phyloP scores from a whole-genome alignment of 23 red algal species.

The Gracilaria domingensis region DNA sequence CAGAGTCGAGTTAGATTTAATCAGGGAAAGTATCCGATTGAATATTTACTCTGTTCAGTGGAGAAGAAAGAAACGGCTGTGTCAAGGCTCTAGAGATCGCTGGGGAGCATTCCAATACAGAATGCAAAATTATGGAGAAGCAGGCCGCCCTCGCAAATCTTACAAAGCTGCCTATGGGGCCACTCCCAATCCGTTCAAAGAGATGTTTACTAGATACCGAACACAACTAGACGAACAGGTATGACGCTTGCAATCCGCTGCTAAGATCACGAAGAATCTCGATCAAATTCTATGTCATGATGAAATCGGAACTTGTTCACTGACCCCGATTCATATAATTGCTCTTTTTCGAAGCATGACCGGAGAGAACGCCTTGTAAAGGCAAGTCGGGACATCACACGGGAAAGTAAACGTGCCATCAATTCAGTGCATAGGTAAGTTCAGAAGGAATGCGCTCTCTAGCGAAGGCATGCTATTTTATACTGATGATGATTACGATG shows the following conservation, averaged over 20 bases:
- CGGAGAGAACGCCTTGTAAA: conserved; percentile 88
- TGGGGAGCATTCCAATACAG: neutral
- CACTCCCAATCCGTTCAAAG: conserved; percentile 9
- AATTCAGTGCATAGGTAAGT: conserved; percentile 73
- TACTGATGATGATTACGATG: neutral
- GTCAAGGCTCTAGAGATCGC: neutral
- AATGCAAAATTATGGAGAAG: neutral
- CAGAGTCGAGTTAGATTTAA: too few relatives aligned
- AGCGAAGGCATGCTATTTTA: neutral
- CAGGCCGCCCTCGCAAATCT: neutral
- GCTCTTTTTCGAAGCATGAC: conserved; percentile 42
- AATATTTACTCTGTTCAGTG: too few relatives aligned
- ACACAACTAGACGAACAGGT: conserved; percentile 32
- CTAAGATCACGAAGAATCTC: neutral
- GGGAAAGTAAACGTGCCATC: conserved; percentile 84
- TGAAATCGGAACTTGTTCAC: neutral
- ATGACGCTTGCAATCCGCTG: neutral
- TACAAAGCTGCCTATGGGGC: neutral
- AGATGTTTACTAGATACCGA: conserved; percentile 17
- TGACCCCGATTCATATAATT: neutral
- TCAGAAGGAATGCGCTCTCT: neutral
- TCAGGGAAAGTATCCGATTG: too few relatives aligned
- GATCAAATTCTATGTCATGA: neutral
- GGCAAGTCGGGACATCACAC: conserved; percentile 87
- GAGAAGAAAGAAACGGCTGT: too few relatives aligned